Base-by-base conservation (phyloP, 148 eudicot genomes). In the Vaccinium vitisidaea region DNA sequence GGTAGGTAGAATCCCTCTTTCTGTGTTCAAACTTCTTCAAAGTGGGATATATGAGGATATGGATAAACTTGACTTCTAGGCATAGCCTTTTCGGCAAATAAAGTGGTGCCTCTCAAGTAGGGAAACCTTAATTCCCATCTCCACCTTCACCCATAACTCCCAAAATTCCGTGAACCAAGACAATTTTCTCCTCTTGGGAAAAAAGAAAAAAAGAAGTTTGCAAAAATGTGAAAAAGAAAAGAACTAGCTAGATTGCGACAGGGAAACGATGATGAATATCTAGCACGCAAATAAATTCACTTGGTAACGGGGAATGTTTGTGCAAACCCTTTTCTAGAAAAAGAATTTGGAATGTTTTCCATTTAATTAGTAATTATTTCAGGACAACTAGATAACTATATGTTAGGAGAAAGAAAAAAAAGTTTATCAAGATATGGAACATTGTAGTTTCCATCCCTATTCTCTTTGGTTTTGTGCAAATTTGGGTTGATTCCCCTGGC, bases 81-180 rank as follows among this genome's bases (percentile, higher is more conserved):
- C 14, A 52, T 16, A 36, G 43, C 48, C 65, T 16, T 79, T 30
- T 6, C 18, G 46, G 30, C 30, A 27, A 18, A 79, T 53, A 77
- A 5, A 25, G 11, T 54, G 36, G 6, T 54, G 8, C 63, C 59
- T 55, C 67, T 55, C 82, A 32, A 21, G 48, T 56, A 80, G 82
- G 50, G 25, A 80, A 55, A 79, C 65, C 67, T 3, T 19, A 56
- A 54, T 79, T 79, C 49, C 50, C 25, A 32, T 56, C 67, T 53
- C 61, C 43, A 79, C n/a, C 81, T 53, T 79, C 80, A 63, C 43
- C 81, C 18, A 12, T 27, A 50, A 52, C 59, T 12, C 63, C 43
- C 48, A 79, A 79, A 78, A 27, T 79, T 54, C 65, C 36, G 27
- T 79, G 65, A 79, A 79, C 43, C 81, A 54, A 79, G 48, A 53